These are phyloP conservation scores for Scutellospora calospora DNA, from an alignment of 371 early-diverging fungal species.

Conservation along the genomic window DNA sequence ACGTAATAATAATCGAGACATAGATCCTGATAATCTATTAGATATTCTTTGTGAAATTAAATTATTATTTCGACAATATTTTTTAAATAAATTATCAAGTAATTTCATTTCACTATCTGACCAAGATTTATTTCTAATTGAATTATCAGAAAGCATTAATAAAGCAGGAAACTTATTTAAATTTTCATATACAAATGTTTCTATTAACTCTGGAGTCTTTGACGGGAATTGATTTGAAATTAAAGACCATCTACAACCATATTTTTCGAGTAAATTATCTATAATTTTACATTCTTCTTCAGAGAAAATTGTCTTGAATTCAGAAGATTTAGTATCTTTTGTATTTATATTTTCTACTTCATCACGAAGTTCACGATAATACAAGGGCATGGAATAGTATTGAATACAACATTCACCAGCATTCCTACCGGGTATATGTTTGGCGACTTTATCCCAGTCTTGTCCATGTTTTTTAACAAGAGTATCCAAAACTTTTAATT, in stretches of 20 bases:
- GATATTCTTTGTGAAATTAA: background rate
- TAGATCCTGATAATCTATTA: background rate
- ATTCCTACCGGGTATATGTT: background rate
- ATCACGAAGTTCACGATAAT: background rate
- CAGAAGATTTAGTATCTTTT: background rate
- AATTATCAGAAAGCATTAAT: background rate
- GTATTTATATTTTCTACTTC: background rate
- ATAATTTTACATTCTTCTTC: conserved; percentile 1
- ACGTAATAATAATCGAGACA: background rate
- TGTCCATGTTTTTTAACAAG: conserved; percentile 25
- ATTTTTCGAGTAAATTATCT: background rate
- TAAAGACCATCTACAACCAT: conserved; percentile 23
- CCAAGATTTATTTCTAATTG: background rate
- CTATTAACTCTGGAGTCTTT: background rate
- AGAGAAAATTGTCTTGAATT: background rate
- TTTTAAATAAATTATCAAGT: background rate
- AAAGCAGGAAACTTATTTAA: background rate
- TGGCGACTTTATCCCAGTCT: conserved; percentile 21
- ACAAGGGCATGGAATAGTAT: background rate
- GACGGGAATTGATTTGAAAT: background rate
- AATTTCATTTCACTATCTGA: background rate
- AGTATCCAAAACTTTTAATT: conserved; percentile 19
- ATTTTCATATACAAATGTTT: background rate
- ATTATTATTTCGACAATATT: conserved; percentile 2
- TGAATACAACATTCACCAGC: conserved; percentile 4